Percentiles rank a stretch among this genome's conserved stretches.
Evolutionary conservation across 2,329 filamentous ascomycete genomes (phyloP).

Genomic region (Arthrobotrys entomopaga): DNA sequence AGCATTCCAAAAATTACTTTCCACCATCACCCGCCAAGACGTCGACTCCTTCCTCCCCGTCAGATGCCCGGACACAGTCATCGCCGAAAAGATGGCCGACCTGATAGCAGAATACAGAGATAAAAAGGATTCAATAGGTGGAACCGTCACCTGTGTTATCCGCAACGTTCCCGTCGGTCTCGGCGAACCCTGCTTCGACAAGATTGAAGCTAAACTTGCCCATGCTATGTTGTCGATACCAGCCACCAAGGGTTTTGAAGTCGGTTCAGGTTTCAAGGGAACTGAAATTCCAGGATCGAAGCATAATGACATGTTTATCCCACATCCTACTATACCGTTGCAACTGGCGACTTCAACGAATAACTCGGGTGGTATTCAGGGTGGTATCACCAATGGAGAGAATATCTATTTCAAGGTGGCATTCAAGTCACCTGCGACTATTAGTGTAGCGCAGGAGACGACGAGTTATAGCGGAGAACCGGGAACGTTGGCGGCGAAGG

Average conservation of each 20-base stretch:
- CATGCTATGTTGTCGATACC: constrained; percentile 97
- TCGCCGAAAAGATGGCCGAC: constrained; percentile 77
- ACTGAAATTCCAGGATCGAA: constrained; percentile 85
- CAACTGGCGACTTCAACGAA: constrained; percentile 87
- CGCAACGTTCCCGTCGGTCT: constrained; percentile 84
- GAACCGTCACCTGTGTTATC: constrained; percentile 93
- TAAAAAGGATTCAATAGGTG: constrained; percentile 86
- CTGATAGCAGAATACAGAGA: constrained; percentile 82
- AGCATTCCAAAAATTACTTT: constrained; percentile 77
- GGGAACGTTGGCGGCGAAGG: constrained; percentile 88
- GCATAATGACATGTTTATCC: constrained; percentile 90
- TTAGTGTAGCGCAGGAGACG: constrained; percentile 86
- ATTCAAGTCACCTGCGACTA: constrained; percentile 95
- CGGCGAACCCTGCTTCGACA: constrained; percentile 94
- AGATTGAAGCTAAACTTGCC: constrained; percentile 88
- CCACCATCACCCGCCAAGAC: constrained; percentile 75
- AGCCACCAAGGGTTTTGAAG: constrained; percentile 93
- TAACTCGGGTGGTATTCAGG: constrained; percentile 93
- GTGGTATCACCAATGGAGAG: constrained; percentile 92
- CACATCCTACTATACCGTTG: constrained; percentile 65
- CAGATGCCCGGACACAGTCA: constrained; percentile 78
- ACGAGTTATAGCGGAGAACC: constrained; percentile 79
- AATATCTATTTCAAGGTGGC: constrained; percentile 93
- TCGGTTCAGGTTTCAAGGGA: constrained; percentile 90
- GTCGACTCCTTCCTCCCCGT: constrained; percentile 89